Base-by-base conservation (phyloP, 2,329 filamentous ascomycete genomes). In the Aspergillus candidus region DNA sequence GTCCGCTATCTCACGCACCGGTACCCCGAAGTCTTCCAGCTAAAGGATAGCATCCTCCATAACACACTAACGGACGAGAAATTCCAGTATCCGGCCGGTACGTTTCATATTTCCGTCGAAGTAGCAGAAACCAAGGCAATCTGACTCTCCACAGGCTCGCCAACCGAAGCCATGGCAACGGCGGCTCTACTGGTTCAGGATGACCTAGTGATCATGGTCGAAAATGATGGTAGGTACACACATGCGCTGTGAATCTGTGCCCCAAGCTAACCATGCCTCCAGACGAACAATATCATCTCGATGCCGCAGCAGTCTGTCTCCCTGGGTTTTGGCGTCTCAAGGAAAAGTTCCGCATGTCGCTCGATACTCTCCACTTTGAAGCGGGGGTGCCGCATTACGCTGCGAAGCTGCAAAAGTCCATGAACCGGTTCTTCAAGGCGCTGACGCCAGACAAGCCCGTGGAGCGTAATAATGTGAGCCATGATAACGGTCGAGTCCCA, bases 301-400 rank as follows among this genome's bases (percentile, higher is more conserved):
- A 49, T 22, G 47, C 47, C 1, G 47, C 44, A 6, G 44, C 44
- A 2, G 47, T 49, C n/a, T 49, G 47, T 11, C 41, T 49, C 3
- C 35, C 37, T 4, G 48, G 48, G 3, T 50, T 50, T 31, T 50
- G 48, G 48, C 45, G 48, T 3, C 41, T 50, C 4, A 48, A 37
- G 17, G 48, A 50, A 14, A 50, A 50, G 13, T 50, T 50, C 34
- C 45, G 44, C 38, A 50, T 50, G 48, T 50, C 48, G 32, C 45
- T 50, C 31, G 48, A 50, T 15, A 50, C 48, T 2, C 35, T 50
- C 6, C 48, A 50, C 30, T 47, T 50, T 15, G 48, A 50, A 38
- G 48, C 48, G 10, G 48, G 44, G 4, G 48, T 50, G n/a, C 48
- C 48, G 6, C 48, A 50, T 14, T 50, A 50, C 14, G 48, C 31